Percentiles rank a stretch among this genome's conserved stretches.
Evolutionary conservation across 1,284 basidiomycete species (phyloP).

Genomic region (Ganoderma boninense): DNA sequence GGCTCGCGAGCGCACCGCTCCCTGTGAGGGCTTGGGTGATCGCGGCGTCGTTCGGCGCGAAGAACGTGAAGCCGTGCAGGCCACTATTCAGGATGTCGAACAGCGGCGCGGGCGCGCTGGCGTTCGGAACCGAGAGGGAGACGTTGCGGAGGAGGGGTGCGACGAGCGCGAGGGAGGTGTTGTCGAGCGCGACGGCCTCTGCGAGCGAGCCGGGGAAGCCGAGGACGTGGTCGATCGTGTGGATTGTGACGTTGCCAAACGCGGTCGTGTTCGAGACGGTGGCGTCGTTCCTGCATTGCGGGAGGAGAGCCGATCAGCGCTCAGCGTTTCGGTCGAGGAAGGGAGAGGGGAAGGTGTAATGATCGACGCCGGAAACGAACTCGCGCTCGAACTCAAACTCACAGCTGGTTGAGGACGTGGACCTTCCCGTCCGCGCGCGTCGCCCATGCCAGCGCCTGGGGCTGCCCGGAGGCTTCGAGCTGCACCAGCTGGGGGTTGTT

Average conservation of each 20-base stretch:
- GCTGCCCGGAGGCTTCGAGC: slow-evolving; percentile 55
- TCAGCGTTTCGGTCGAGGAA: not conserved
- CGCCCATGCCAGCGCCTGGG: slow-evolving; percentile 74
- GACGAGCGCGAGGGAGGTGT: slow-evolving; percentile 47
- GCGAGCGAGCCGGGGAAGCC: slow-evolving; percentile 60
- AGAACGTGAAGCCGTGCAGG: slow-evolving; percentile 71
- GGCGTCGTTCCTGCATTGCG: slow-evolving; percentile 49
- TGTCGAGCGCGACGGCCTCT: slow-evolving; percentile 52
- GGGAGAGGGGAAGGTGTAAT: not conserved
- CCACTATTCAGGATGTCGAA: slow-evolving; percentile 47
- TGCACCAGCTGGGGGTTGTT: slow-evolving; percentile 54
- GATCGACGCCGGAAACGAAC: not conserved
- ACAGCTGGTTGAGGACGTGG: slow-evolving; percentile 66
- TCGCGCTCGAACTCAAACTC: slow-evolving; percentile 22
- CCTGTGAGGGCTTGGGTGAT: slow-evolving; percentile 46
- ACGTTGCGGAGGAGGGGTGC: slow-evolving; percentile 42
- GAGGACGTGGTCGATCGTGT: slow-evolving; percentile 61
- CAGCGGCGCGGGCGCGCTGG: slow-evolving; percentile 47
- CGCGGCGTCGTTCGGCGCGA: slow-evolving; percentile 69
- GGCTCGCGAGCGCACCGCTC: slow-evolving; percentile 42
- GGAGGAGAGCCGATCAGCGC: not conserved
- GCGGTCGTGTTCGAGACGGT: slow-evolving; percentile 55
- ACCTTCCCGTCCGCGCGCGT: slow-evolving; percentile 51
- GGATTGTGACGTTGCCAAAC: slow-evolving; percentile 59
- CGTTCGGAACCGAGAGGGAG: slow-evolving; percentile 30